These are phyloP conservation scores for Neurospora sp. DNA, from an alignment of 2,329 filamentous ascomycete genomes.

Conservation along the genomic window DNA sequence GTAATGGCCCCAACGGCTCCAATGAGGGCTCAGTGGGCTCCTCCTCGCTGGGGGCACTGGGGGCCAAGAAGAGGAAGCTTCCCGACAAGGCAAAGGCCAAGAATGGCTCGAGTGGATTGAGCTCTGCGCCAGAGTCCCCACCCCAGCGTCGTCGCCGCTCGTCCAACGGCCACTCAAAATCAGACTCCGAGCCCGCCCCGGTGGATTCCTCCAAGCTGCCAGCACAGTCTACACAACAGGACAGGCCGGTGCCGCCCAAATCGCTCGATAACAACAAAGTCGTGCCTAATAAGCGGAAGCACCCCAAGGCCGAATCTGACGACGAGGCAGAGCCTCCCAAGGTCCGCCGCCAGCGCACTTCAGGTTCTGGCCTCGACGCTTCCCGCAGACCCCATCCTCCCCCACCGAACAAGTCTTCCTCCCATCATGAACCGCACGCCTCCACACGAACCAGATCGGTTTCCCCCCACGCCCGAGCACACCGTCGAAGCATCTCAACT, in stretches of 20 bases:
- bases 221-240: slow-evolving; percentile 22
- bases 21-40: background rate
- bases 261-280: slow-evolving; percentile 31
- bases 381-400: slow-evolving; percentile 19
- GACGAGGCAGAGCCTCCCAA: slow-evolving; percentile 47
- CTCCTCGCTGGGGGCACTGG: slow-evolving; percentile 12
- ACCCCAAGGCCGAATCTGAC: slow-evolving; percentile 44
- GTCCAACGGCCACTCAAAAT: slow-evolving; percentile 32
- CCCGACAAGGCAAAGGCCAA: slow-evolving; percentile 35
- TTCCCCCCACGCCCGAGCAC: slow-evolving; percentile 48
- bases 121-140: slow-evolving; percentile 47
- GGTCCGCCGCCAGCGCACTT: slow-evolving; percentile 41
- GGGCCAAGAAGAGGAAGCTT: slow-evolving; percentile 42
- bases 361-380: slow-evolving; percentile 28
- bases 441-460: slow-evolving; percentile 36
- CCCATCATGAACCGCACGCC: slow-evolving; percentile 23
- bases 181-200: slow-evolving; percentile 44
- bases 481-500: slow-evolving; percentile 55
- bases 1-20: slow-evolving; percentile 25
- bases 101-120: slow-evolving; percentile 46
- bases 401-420: slow-evolving; percentile 13
- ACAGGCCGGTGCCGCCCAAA: slow-evolving; percentile 31
- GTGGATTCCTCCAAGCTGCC: slow-evolving; percentile 31
- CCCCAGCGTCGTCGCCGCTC: slow-evolving; percentile 31
- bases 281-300: slow-evolving; percentile 42